Conservation (phyloP, 2,329 filamentous ascomycete genomes). For the Tolypocladium inflatum region DNA sequence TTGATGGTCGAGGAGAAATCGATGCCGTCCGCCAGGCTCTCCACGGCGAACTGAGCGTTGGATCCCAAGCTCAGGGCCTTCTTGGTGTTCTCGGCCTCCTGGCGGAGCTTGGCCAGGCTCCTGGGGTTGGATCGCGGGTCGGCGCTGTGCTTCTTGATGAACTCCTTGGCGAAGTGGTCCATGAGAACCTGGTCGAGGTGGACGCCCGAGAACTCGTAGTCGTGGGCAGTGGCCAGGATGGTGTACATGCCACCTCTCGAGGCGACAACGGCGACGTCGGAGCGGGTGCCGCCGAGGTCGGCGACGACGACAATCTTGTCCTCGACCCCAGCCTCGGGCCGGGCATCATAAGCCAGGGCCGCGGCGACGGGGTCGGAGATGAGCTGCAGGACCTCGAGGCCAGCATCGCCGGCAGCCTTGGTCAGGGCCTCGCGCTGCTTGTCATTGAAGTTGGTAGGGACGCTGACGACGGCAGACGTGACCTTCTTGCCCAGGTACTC, state of each 20-base stretch:
- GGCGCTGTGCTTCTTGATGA: constrained; percentile 89
- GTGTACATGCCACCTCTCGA: constrained; percentile 95
- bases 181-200: constrained; percentile 85
- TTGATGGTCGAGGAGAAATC: constrained; percentile 92
- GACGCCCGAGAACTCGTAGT: constrained; percentile 84
- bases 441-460: constrained; percentile 88
- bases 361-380: constrained; percentile 87
- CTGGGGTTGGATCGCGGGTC: constrained; percentile 77
- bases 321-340: constrained; percentile 57
- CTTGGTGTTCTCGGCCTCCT: constrained; percentile 86
- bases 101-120: constrained; percentile 82
- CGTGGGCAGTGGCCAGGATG: constrained; percentile 83
- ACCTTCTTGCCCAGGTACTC: constrained; percentile 91
- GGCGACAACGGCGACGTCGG: constrained; percentile 82
- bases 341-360: constrained; percentile 83
- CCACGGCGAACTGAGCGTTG: constrained; percentile 86
- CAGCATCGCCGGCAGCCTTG: constrained; percentile 69
- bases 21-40: constrained; percentile 78
- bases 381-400: constrained; percentile 83
- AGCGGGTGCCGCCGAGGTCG: constrained; percentile 86
- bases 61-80: constrained; percentile 82
- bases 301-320: constrained; percentile 91
- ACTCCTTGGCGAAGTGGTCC: constrained; percentile 97
- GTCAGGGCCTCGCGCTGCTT: constrained; percentile 75
- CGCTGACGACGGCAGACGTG: constrained; percentile 87